Percentiles rank a stretch among this genome's conserved stretches.
These are phyloP conservation scores for Ophiostoma himal-ulmi DNA, from an alignment of 2,329 filamentous ascomycete genomes.

Conservation along the genomic window DNA sequence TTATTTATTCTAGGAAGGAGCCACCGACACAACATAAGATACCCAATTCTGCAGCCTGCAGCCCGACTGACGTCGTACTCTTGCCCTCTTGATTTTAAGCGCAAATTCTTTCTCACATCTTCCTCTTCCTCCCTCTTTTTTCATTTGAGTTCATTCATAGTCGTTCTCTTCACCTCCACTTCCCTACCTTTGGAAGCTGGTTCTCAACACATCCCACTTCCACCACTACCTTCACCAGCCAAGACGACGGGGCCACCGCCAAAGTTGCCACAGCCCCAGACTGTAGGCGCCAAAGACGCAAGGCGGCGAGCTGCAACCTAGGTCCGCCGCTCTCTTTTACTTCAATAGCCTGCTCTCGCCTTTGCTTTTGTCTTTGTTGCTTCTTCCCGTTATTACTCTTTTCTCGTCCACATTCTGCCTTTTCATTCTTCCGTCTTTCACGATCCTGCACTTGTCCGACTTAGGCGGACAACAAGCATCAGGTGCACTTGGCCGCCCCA, in stretches of 20 bases:
- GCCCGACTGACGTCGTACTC: slow-evolving; percentile 4
- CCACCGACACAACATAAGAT: neutral
- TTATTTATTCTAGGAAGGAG: neutral
- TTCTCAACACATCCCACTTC: neutral
- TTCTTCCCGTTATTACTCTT: neutral
- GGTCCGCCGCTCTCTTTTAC: neutral
- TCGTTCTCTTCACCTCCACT: neutral
- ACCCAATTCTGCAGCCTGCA: slow-evolving; percentile 1
- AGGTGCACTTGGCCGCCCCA: neutral
- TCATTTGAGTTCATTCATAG: neutral
- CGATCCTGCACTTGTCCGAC: neutral
- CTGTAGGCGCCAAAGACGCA: neutral
- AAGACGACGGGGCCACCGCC: neutral
- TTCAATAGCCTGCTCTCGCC: neutral
- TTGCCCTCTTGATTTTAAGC: neutral
- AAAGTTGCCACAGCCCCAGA: neutral
- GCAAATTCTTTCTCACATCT: neutral
- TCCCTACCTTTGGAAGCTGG: neutral
- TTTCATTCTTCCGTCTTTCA: neutral
- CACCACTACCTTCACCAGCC: neutral
- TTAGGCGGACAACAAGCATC: neutral
- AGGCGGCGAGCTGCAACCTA: slow-evolving; percentile 1
- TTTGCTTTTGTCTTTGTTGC: slow-evolving; percentile 6
- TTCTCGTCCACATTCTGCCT: neutral
- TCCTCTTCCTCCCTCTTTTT: neutral